Evolutionary conservation across 306 rosid genomes (phyloP), one percentile per base, ranked within the genome.

Genomic region (Phaseolus lunatus): DNA sequence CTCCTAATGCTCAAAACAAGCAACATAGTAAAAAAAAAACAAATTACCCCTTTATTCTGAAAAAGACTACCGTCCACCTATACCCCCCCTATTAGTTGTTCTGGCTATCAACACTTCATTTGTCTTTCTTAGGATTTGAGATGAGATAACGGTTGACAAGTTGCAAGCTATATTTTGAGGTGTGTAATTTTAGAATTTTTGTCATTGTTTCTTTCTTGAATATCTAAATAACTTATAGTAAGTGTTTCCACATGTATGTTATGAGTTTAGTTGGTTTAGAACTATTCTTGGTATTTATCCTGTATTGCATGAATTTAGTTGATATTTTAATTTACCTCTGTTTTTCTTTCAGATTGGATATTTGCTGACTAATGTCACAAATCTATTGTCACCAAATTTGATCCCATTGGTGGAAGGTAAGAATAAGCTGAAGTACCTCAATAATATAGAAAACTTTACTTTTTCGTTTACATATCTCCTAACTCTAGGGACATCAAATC

Each of bases 401-500:
- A 47, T 77, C 44, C 91, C 29, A 61, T 54, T 72, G 85, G 78
- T 61, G 91, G 77, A 84, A 83, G 89, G 98, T 93, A 87, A 65
- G 56, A 67, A 63, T 52, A 45, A 52, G 53, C 61, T 64, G 35
- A 61, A 61, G 23, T 29, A 61, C 41, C 27, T 61, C 67, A 27
- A 19, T 50, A 67, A 16, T 33, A 8, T 2, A 61, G n/a, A 16
- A 31, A 31, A 16, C 24, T 4, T 63, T 8, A 35, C 16, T 63
- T 35, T 3, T 9, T 35, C 9, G 19, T 13, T n/a, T 33, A 62
- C 68, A 33, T 33, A 14, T n/a, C 69, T 35, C 24, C 26, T 63
- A 7, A 35, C 23, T 3, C 10, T 18, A 33, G 47, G 8, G 47
- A 18, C 35, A 27, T 18, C 68, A 62, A n/a, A 18, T 41, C 9